Base-by-base conservation (phyloP, 2,329 filamentous ascomycete species). In the Tympanopsis confertula region DNA sequence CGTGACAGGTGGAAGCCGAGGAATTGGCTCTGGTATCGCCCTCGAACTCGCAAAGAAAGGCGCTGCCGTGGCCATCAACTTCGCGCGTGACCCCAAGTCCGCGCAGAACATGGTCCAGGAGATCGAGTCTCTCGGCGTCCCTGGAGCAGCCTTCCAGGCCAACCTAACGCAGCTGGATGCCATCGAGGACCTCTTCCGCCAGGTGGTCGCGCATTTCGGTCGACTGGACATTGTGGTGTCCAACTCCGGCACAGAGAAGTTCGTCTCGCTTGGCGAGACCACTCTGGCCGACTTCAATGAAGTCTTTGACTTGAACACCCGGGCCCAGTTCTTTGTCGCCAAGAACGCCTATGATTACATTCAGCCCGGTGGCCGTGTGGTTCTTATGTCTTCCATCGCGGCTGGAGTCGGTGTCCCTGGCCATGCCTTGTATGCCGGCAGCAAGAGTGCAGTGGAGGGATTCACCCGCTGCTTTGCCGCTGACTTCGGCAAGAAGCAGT, bases 381-480 rank as follows among this genome's bases (percentile, higher is more conserved):
- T 78, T 46, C 61, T 77, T 40, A 77, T 75, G 70, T 65, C 59
- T 28, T 72, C 68, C 10, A 76, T 76, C 47, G 69, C 69, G 14
- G 39, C 71, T 7, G 30, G 30, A 7, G 12, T 33, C 10, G 30
- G 30, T 13, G 30, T 33, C 12, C 30, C 30, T 7, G 30, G 30
- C 7, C 30, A 33, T 18, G 30, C 30, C 7, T 15, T 33, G 30
- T 33, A 33, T 18, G 30, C 30, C 7, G 30, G 30, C 7, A 33
- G 30, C 30, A 33, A 33, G 15, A 15, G 10, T 7, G 30, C 30
- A 18, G 15, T 33, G 10, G 30, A 33, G 30, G 30, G 30, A 18
- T 33, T 33, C 30, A 33, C 30, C 10, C 30, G 30, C 12, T 33
- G 30, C 30, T 33, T 33, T 13, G 30, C 30, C 10, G 30, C 30